phyloP scores from a whole-genome alignment of 164 flowering plant genomes.

The Saururus chinensis region DNA sequence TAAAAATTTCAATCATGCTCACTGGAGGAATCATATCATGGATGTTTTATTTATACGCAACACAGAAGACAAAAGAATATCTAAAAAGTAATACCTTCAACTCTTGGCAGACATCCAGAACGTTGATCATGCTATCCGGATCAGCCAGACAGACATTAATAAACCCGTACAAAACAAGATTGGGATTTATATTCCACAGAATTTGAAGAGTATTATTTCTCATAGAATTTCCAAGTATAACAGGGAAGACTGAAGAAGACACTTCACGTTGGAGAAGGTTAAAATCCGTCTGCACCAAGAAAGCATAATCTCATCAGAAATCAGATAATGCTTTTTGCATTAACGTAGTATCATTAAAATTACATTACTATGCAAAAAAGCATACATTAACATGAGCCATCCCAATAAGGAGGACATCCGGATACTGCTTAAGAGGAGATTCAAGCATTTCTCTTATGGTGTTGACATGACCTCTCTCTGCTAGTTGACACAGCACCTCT shows the following conservation, averaged over 20 bases:
- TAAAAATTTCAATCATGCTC: no score
- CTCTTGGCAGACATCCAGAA: slow-evolving; percentile 65
- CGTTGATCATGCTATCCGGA: slow-evolving; percentile 31
- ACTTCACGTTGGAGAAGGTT: slow-evolving; percentile 79
- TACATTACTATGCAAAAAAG: neutral
- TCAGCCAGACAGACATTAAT: slow-evolving; percentile 34
- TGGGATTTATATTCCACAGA: slow-evolving; percentile 65
- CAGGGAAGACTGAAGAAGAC: slow-evolving; percentile 47
- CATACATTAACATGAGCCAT: slow-evolving; percentile 76
- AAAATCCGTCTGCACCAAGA: slow-evolving; percentile 61
- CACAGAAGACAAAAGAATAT: neutral
- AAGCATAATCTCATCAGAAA: slow-evolving; percentile 8
- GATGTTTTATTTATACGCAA: no score
- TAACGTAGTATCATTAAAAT: neutral
- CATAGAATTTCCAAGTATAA: slow-evolving; percentile 30
- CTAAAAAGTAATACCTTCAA: slow-evolving; percentile 43
- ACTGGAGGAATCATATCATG: neutral
- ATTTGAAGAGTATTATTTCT: slow-evolving; percentile 38
- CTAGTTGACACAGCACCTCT: slow-evolving; percentile 67
- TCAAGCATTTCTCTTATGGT: slow-evolving; percentile 50
- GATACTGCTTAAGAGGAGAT: slow-evolving; percentile 63
- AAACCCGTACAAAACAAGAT: slow-evolving; percentile 58
- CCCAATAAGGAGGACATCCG: slow-evolving; percentile 69
- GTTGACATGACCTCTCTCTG: slow-evolving; percentile 79
- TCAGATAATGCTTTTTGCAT: neutral